Base-by-base conservation (phyloP, 441 rosid genomes). In the Metrosideros polymorpha region DNA sequence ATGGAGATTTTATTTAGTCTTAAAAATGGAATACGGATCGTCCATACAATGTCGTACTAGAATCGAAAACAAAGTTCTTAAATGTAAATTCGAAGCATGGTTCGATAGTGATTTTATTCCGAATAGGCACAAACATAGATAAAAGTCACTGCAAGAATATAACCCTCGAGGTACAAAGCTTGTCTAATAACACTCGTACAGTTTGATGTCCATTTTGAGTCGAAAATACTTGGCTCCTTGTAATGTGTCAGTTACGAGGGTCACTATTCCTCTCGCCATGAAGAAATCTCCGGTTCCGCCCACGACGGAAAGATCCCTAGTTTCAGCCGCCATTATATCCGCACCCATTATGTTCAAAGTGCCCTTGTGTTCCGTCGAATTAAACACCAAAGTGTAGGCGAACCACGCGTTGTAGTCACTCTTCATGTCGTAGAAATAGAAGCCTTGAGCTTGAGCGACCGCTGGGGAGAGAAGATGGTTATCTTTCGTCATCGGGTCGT, bases 231-330 rank as follows among this genome's bases (percentile, higher is more conserved):
- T 47, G 14, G 9, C 42, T 32, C 84, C 84, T 52, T 82, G n/a
- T n/a, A 22, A 2, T 19, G 55, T 24, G 6, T 82, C 84, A 7
- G 84, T 49, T 56, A 14, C 39, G 24, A 82, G 9, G 42, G 84
- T 49, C 25, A 42, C 84, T 24, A 85, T 76, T 25, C 87, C 87
- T 82, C 87, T 82, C 0, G 87, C 57, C 87, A 86, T 59, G 87
- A 86, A 86, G 84, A 86, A 86, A 45, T 86, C 87, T n/a, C 87
- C 85, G 14, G 87, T 86, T 24, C 87, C 87, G 4, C 87, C 87
- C 29, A 86, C 61, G 9, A 86, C 79, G 32, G 87, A 86, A 43
- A 86, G 18, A 15, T 86, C 87, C 82, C 87, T 57, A 30, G 61
- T 86, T 32, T 47, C 32, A 54, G 59, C 82, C 8, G 61, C 61